Evolutionary conservation across 1,139 yeast species (phyloP).

Genomic region (Eremothecium gossypii): DNA sequence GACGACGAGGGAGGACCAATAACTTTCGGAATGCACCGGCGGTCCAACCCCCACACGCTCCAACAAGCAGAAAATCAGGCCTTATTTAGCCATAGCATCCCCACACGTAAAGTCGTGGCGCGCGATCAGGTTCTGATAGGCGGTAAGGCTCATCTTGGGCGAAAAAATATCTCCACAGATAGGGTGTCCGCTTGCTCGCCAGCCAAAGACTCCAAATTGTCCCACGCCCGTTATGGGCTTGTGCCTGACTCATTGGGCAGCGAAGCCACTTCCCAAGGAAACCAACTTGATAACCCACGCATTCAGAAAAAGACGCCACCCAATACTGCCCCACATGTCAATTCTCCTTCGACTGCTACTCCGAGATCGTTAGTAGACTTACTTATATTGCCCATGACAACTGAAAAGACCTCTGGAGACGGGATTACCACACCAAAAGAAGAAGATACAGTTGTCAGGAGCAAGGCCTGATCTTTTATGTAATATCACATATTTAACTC

Average conservation of each 20-base stretch:
- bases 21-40: constrained; percentile 12
- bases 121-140: background rate
- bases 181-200: no score
- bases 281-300: background rate
- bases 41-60: constrained; percentile 11
- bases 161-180: no score
- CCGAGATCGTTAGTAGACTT: constrained; percentile 18
- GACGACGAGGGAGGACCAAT: constrained; percentile 34
- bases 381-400: constrained; percentile 7
- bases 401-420: background rate
- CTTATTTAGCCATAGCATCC: background rate
- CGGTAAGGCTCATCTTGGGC: no score
- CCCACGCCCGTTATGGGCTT: background rate
- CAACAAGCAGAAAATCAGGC: constrained; percentile 6
- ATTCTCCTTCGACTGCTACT: constrained; percentile 6
- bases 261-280: background rate
- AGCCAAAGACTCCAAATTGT: background rate
- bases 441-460: background rate
- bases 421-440: background rate
- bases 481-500: no score
- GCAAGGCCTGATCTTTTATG: background rate
- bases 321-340: no score
- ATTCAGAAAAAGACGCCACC: no score
- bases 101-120: background rate
- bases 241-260: background rate